Percentiles rank a stretch among this genome's conserved stretches.
phyloP scores from a whole-genome alignment of 495 filamentous ascomycete genomes.

The Tricharina praecox region DNA sequence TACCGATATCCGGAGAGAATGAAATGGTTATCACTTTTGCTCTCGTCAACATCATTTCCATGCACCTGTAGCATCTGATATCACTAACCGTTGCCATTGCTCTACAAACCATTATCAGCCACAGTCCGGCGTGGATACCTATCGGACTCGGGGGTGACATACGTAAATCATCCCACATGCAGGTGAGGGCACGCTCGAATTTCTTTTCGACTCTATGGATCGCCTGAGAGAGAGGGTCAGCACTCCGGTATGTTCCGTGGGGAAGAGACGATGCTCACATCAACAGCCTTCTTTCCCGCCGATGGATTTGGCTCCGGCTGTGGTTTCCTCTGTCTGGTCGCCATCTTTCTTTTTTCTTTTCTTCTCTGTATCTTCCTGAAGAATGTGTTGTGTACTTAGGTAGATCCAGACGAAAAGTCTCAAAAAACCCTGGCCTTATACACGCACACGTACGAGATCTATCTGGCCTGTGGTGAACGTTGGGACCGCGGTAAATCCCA shows the following conservation, averaged over 20 bases:
- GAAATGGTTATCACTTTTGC: slow-evolving; percentile 48
- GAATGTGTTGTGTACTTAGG: too few species aligned
- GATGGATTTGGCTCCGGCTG: neutral
- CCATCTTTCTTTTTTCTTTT: too few species aligned
- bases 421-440: too few species aligned
- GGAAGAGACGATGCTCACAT: slow-evolving; percentile 7
- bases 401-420: too few species aligned
- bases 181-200: slow-evolving; percentile 15
- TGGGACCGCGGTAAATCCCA: too few species aligned
- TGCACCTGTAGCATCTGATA: neutral
- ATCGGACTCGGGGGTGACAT: slow-evolving; percentile 6
- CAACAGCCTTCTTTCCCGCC: slow-evolving; percentile 4
- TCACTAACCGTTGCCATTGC: slow-evolving; percentile 23
- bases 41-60: neutral
- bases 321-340: too few species aligned
- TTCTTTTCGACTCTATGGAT: slow-evolving; percentile 11
- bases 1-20: slow-evolving; percentile 53
- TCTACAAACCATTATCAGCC: slow-evolving; percentile 10
- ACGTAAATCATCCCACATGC: slow-evolving; percentile 24
- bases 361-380: too few species aligned
- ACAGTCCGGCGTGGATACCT: neutral
- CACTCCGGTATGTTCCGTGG: neutral
- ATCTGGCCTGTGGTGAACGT: too few species aligned
- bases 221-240: slow-evolving; percentile 1
- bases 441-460: too few species aligned